Conservation (phyloP, 371 early-diverging fungal genomes). For the Syncephalastrum monosporum region DNA sequence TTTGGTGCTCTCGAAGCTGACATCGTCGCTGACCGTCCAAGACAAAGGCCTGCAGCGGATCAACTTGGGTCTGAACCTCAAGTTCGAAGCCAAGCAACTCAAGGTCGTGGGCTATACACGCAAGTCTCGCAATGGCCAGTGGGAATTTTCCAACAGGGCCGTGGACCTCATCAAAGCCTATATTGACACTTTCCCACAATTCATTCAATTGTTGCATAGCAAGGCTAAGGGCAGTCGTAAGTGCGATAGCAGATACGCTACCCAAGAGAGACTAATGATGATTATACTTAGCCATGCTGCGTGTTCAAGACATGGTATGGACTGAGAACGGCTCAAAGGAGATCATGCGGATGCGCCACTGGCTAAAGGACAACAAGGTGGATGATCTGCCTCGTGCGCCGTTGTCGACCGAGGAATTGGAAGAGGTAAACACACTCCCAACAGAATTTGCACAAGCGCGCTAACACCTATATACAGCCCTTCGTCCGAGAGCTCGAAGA, state of each 20-base stretch:
- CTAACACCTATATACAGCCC: slow-evolving; percentile 14
- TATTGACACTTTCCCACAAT: slow-evolving; percentile 67
- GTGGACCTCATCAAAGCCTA: slow-evolving; percentile 73
- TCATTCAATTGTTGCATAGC: slow-evolving; percentile 63
- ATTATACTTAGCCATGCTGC: slow-evolving; percentile 20
- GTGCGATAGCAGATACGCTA: neutral
- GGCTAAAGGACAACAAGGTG: slow-evolving; percentile 66
- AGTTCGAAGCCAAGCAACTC: slow-evolving; percentile 82
- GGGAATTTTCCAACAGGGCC: slow-evolving; percentile 86
- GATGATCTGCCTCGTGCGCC: slow-evolving; percentile 67
- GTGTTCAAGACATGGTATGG: slow-evolving; percentile 32
- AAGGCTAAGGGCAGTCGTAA: slow-evolving; percentile 29
- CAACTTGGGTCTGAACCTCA: slow-evolving; percentile 86
- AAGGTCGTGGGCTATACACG: slow-evolving; percentile 88
- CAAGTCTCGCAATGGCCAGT: slow-evolving; percentile 66
- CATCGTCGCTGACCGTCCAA: slow-evolving; percentile 74
- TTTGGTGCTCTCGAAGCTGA: slow-evolving; percentile 76
- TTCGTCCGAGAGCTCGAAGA: slow-evolving; percentile 59
- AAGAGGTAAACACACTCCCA: slow-evolving; percentile 40
- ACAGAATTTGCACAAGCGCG: neutral
- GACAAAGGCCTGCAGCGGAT: slow-evolving; percentile 57
- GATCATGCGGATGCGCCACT: slow-evolving; percentile 53
- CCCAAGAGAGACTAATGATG: too few species aligned
- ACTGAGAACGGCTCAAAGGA: slow-evolving; percentile 26
- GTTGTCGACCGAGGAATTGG: slow-evolving; percentile 66